Percentiles rank a stretch among this genome's conserved stretches.
Evolutionary conservation across 805 yeast genomes (phyloP).

Genomic region (Alloascoidea hylecoeti): DNA sequence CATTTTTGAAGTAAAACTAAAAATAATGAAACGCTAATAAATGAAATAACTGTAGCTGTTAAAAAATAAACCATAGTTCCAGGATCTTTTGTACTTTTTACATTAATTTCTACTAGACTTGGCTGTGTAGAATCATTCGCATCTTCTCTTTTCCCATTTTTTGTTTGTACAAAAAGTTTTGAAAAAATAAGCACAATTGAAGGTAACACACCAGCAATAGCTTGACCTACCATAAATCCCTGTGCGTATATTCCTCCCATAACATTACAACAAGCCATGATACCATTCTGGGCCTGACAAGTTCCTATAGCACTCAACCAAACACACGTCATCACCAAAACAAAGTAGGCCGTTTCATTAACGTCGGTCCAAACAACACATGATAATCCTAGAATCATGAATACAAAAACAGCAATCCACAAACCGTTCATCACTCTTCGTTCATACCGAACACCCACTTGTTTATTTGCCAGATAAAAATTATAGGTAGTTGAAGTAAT

Average conservation of each 20-base stretch:
- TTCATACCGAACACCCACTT: constrained; percentile 42
- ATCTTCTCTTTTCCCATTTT: background rate
- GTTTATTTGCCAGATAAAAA: constrained; percentile 49
- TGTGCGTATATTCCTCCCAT: constrained; percentile 71
- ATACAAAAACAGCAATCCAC: constrained; percentile 38
- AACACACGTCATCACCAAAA: constrained; percentile 47
- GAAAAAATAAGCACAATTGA: constrained; percentile 52
- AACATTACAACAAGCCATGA: constrained; percentile 74
- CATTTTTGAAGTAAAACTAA: constrained; percentile 19
- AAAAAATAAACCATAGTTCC: constrained; percentile 27
- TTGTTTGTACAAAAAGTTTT: constrained; percentile 20
- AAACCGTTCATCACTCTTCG: constrained; percentile 49
- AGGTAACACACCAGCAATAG: constrained; percentile 87
- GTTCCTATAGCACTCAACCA: constrained; percentile 59
- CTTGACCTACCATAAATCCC: constrained; percentile 90
- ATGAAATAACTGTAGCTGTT: constrained; percentile 34
- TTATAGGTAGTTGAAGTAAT: constrained; percentile 47
- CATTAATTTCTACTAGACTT: constrained; percentile 10
- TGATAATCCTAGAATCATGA: constrained; percentile 38
- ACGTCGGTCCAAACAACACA: constrained; percentile 16
- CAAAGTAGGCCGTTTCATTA: constrained; percentile 18
- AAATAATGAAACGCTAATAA: constrained; percentile 25
- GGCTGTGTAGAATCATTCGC: too few species aligned
- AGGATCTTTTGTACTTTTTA: constrained; percentile 7
- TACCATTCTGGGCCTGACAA: constrained; percentile 78